A percentile compares a stretch with the other conserved stretches of the same genome.
Conservation (phyloP, 2,329 filamentous ascomycete genomes). For the Hymenoscyphus salicellus region DNA sequence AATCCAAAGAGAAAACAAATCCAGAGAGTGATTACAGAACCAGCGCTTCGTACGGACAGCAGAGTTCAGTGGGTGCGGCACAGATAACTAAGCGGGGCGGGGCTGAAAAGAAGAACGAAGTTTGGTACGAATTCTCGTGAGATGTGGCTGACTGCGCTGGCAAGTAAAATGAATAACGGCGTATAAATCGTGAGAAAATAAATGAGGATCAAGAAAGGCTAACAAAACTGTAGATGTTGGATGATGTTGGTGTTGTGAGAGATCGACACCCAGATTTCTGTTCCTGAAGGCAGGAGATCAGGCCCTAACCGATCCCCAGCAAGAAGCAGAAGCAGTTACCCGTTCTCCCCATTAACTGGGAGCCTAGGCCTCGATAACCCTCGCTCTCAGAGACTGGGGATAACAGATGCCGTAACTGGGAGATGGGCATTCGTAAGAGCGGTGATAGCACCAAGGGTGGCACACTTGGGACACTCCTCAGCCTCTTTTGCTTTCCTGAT, state of each 20-base stretch:
- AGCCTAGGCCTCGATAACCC: neutral
- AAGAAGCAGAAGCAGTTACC: neutral
- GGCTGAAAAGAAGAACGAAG: constrained; percentile 12
- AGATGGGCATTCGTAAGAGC: neutral
- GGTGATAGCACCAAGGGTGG: neutral
- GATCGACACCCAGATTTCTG: neutral
- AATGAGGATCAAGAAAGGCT: neutral
- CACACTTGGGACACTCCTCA: neutral
- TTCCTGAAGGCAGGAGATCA: constrained; percentile 1
- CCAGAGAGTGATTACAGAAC: neutral
- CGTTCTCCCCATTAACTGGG: neutral
- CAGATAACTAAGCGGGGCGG: constrained; percentile 14
- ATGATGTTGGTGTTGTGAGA: neutral
- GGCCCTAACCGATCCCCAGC: neutral
- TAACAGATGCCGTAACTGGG: neutral
- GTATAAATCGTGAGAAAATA: neutral
- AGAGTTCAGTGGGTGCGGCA: constrained; percentile 11
- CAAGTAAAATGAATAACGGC: constrained; percentile 1
- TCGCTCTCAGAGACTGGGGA: neutral
- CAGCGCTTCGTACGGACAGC: constrained; percentile 16
- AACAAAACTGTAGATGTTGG: neutral
- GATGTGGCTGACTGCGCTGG: constrained; percentile 13
- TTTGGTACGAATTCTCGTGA: neutral
- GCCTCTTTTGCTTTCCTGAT: neutral
- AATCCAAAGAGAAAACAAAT: neutral